Evolutionary conservation across 1,284 basidiomycete species (phyloP).

Genomic region (Schizophyllum amplum): DNA sequence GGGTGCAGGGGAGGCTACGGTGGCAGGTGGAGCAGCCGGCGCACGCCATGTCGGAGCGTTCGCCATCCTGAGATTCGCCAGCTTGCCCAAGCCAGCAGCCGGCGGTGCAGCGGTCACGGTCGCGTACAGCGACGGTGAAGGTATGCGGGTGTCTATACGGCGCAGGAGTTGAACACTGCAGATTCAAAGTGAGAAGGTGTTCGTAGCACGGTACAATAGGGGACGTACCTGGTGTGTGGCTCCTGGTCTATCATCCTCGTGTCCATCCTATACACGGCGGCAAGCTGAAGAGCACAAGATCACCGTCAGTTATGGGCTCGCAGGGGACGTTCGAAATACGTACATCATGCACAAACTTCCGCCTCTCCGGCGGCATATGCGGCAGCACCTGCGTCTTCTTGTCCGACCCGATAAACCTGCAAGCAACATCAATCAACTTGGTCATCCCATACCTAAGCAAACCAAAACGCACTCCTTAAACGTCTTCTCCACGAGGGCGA

Average conservation of each 20-base stretch:
- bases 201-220: slow-evolving; percentile 1
- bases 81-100: slow-evolving; percentile 34
- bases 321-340: no score
- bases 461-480: slow-evolving; percentile 59
- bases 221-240: slow-evolving; percentile 46
- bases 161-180: slow-evolving; percentile 70
- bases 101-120: slow-evolving; percentile 21
- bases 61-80: slow-evolving; percentile 40
- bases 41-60: slow-evolving; percentile 7
- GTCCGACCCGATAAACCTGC: slow-evolving; percentile 60
- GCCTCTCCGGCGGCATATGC: slow-evolving; percentile 69
- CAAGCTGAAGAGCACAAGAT: slow-evolving; percentile 37
- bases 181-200: background rate
- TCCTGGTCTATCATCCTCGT: slow-evolving; percentile 81
- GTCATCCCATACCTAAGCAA: slow-evolving; percentile 2
- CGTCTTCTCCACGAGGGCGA: slow-evolving; percentile 67
- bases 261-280: slow-evolving; percentile 72
- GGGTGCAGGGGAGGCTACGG: background rate
- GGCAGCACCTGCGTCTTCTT: slow-evolving; percentile 71
- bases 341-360: slow-evolving; percentile 74
- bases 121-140: slow-evolving; percentile 58
- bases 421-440: slow-evolving; percentile 4
- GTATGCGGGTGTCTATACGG: slow-evolving; percentile 73
- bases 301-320: background rate
- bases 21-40: background rate